Evolutionary conservation across 2,329 filamentous ascomycete species (phyloP).

Genomic region (Coleophoma crateriformis): DNA sequence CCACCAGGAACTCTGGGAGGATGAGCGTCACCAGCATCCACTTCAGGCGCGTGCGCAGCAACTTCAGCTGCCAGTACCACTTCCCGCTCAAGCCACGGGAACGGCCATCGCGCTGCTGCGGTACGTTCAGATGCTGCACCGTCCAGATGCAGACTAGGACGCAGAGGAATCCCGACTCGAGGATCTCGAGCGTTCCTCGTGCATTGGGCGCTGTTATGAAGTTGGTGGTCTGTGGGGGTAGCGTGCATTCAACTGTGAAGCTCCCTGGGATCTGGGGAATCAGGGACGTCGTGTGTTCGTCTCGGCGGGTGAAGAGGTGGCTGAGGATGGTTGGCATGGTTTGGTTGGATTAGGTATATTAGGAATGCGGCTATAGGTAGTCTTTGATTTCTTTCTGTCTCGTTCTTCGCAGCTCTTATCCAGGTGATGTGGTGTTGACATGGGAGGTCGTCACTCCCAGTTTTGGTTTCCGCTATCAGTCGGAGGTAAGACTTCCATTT

Average conservation of each 20-base stretch:
- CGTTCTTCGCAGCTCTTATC: too few species aligned
- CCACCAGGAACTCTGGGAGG: not conserved
- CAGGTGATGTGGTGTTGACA: too few species aligned
- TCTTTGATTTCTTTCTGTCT: too few species aligned
- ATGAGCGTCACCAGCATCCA: constrained; percentile 2
- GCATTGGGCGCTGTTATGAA: constrained; percentile 1
- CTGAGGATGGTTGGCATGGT: not conserved
- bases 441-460: too few species aligned
- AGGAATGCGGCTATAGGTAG: too few species aligned
- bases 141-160: constrained; percentile 13
- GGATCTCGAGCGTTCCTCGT: constrained; percentile 6
- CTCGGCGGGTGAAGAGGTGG: not conserved
- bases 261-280: not conserved
- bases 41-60: not conserved
- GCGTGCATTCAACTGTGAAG: constrained; percentile 9
- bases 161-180: constrained; percentile 9
- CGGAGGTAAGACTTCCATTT: too few species aligned
- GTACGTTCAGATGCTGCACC: constrained; percentile 12
- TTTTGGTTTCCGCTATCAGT: too few species aligned
- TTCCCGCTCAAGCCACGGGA: not conserved
- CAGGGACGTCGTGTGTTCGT: not conserved
- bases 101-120: not conserved
- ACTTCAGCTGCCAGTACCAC: not conserved
- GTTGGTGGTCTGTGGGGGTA: constrained; percentile 5
- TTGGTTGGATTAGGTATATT: too few species aligned